phyloP scores from a whole-genome alignment of 2,329 filamentous ascomycete species.

The Lecanicillium sp. region DNA sequence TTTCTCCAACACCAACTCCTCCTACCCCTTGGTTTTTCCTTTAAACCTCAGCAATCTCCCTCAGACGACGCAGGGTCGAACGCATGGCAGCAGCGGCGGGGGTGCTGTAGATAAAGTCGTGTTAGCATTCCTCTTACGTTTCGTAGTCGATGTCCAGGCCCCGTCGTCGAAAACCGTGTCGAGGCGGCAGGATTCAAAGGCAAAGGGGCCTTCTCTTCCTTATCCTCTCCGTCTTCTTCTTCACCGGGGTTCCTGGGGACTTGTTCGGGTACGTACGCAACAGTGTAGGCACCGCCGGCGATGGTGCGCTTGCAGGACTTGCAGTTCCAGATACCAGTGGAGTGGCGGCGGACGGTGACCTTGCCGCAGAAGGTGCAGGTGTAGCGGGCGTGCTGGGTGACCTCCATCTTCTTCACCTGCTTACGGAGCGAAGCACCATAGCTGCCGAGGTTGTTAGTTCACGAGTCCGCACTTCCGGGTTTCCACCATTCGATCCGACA shows the following conservation, averaged over 20 bases:
- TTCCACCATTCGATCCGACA: constrained; percentile 1
- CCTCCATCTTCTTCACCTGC: constrained; percentile 97
- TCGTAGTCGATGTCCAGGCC: no score
- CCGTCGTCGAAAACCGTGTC: no score
- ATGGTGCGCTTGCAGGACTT: constrained; percentile 84
- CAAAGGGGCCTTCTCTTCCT: no score
- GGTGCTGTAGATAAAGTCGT: constrained; percentile 54
- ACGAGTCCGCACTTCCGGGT: not conserved
- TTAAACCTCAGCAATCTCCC: constrained; percentile 95
- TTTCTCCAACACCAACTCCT: constrained; percentile 9
- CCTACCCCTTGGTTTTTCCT: constrained; percentile 18
- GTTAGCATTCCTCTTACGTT: constrained; percentile 17
- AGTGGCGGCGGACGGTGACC: constrained; percentile 82
- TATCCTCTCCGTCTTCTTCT: no score
- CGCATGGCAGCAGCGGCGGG: constrained; percentile 89
- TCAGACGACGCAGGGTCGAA: constrained; percentile 93
- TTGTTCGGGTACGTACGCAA: constrained; percentile 99
- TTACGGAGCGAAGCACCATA: constrained; percentile 99
- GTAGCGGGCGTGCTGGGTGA: constrained; percentile 96
- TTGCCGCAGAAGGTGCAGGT: constrained; percentile 99
- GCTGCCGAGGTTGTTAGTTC: constrained; percentile 41
- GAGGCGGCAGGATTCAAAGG: no score
- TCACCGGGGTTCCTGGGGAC: no score
- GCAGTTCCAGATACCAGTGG: constrained; percentile 97
- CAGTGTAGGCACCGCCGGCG: constrained; percentile 73